Base-by-base conservation (phyloP, 2,329 filamentous ascomycete genomes). In the Mycosphaerelloides madeirae region DNA sequence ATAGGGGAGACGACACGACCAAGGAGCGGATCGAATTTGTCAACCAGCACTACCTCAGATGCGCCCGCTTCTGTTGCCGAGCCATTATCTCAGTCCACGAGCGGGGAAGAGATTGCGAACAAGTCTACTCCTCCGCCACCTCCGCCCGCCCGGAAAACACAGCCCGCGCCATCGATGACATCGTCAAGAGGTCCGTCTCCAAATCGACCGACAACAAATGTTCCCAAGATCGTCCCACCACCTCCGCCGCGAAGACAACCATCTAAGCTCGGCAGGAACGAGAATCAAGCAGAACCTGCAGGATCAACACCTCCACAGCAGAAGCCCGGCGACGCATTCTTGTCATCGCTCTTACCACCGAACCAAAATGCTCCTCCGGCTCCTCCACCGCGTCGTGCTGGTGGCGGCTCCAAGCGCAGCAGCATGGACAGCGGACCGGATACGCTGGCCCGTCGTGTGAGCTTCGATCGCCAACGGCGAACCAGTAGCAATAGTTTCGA, bases 91-190 rank as follows among this genome's bases (percentile, higher is more conserved):
- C 28, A 29, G 1, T 33, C 32, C 2, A 20, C 28, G 14, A 43
- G 44, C 25, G 20, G 31, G 11, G 44, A 52, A 22, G 35, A 45
- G 3, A 28, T 41, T 13, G 28, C 43, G 3, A 31, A 18, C 38
- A 52, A 55, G 32, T 46, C 53, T 32, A 48, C 57, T 19, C 61
- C 61, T 19, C 58, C 59, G 13, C 60, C 60, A 7, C 61, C 61
- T n/a, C 55, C 22, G 22, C 22, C 59, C 1, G 54, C 58, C 29
- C 48, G 61, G 29, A 52, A 61, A 37, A 22, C 51, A n/a, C 49
- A 55, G 9, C 4, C 48, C 15, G 34, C 32, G 13, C 28, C 25
- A 16, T 22, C 18, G 33, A 37, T 44, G 11, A 38, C 40, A 35
- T 28, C 40, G 29, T 15, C 29, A 7, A 22, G 39, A 11, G 31